Evolutionary conservation across 441 rosid species (phyloP), one percentile per base, ranked within the genome.

Genomic region (Gossypium lobatum): DNA sequence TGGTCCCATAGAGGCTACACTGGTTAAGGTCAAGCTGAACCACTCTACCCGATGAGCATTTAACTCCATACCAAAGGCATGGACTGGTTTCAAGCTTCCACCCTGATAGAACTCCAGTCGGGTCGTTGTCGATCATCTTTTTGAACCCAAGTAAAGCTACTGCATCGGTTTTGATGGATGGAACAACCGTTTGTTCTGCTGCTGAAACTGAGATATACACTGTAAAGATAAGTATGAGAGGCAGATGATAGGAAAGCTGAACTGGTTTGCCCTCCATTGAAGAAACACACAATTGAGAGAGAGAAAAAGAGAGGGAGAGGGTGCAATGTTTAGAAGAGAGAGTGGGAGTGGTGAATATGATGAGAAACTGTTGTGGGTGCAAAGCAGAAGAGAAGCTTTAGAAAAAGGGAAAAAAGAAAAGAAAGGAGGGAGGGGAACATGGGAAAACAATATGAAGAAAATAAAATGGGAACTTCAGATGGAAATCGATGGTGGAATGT

Each of bases 61-160:
- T 82, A 68, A 93, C 83, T 48, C 99, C 99, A 75, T 84, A 83
- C 86, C 91, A 95, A 73, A 65, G 70, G 77, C 99, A 92, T 23
- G 93, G 95, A 42, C 78, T 82, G 63, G 76, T 85, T 14, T 76
- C 69, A 13, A 83, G 82, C 67, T 80, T 28, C 99, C 99, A 95
- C 0, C 79, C 81, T 4, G 92, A 88, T 18, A 95, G 81, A 58
- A 80, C 86, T 72, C 83, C 84, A 64, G 83, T 84, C 0, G 93
- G 92, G 84, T 93, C 97, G 4, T 82, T 79, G 55, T 81, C 83
- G 61, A 95, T 80, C 90, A 87, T 83, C 57, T 83, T 82, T 81
- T 88, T 88, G 92, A 95, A 93, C 57, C 78, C 73, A 52, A 95
- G 79, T 20, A 95, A 88, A 8, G 87, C 88, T 0, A 83, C 85